phyloP scores from a whole-genome alignment of 2,329 filamentous ascomycete species.

The Verticillium nonalfalfae region DNA sequence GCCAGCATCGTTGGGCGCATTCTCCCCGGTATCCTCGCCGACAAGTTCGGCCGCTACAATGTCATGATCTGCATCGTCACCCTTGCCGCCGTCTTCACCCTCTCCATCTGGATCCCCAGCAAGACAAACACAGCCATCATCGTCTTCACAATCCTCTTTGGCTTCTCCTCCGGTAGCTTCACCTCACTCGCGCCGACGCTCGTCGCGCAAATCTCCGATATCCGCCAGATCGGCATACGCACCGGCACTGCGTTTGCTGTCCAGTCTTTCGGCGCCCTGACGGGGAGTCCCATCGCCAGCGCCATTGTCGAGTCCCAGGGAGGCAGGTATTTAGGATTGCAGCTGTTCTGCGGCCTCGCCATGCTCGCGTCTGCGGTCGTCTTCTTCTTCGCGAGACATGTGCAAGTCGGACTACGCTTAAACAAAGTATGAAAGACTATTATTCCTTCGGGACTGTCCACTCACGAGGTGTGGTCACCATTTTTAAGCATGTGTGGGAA shows the following conservation, averaged over 20 bases:
- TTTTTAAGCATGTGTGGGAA: too few species aligned
- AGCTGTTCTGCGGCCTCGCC: conserved; percentile 58
- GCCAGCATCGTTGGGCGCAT: conserved; percentile 44
- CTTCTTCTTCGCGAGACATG: conserved; percentile 23
- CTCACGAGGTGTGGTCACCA: too few species aligned
- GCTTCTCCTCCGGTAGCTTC: conserved; percentile 62
- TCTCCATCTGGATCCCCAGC: conserved; percentile 43
- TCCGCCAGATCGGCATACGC: conserved; percentile 62
- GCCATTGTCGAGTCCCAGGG: conserved; percentile 46
- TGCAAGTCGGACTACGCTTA: conserved; percentile 26
- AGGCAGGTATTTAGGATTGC: conserved; percentile 51
- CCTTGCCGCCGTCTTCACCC: conserved; percentile 36
- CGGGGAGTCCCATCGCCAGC: conserved; percentile 62
- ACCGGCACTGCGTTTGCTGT: conserved; percentile 59
- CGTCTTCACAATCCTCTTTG: conserved; percentile 61
- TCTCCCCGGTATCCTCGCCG: conserved; percentile 40
- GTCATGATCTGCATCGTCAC: conserved; percentile 45
- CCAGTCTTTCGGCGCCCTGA: conserved; percentile 57
- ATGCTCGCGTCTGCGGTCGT: conserved; percentile 23
- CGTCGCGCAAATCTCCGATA: conserved; percentile 64
- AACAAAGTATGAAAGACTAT: conserved; percentile 21
- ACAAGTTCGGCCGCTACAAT: conserved; percentile 38
- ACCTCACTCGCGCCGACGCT: conserved; percentile 57
- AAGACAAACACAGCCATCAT: conserved; percentile 51
- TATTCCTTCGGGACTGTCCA: too few species aligned